These are phyloP conservation scores for Chenopodium album DNA, from an alignment of 148 eudicot species.

Conservation along the genomic window DNA sequence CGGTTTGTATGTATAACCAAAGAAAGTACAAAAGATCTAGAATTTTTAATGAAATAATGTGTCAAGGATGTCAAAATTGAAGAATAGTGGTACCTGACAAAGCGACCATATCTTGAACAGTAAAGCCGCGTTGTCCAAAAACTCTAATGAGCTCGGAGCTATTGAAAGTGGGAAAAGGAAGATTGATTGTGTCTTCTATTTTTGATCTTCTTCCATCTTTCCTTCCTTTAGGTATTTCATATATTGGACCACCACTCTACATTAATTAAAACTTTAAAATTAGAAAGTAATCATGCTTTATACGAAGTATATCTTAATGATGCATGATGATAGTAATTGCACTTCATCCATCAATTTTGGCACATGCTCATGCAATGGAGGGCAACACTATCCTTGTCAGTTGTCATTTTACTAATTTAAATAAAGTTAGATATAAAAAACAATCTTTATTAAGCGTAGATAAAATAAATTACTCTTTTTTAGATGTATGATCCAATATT, in stretches of 20 bases:
- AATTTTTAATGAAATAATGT: too few relatives aligned
- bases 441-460: too few relatives aligned
- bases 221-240: conserved; percentile 85
- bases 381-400: too few relatives aligned
- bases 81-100: conserved; percentile 55
- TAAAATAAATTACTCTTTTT: too few relatives aligned
- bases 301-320: too few relatives aligned
- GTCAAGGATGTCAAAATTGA: neutral
- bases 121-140: conserved; percentile 73
- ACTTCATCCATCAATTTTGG: too few relatives aligned
- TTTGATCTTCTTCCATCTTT: conserved; percentile 81
- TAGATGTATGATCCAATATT: too few relatives aligned
- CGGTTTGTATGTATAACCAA: too few relatives aligned
- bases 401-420: too few relatives aligned
- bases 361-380: too few relatives aligned
- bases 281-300: neutral
- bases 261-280: neutral
- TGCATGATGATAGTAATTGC: too few relatives aligned
- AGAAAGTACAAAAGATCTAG: neutral
- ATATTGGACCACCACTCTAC: conserved; percentile 85
- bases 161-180: conserved; percentile 67
- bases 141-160: conserved; percentile 54
- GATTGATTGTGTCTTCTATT: conserved; percentile 72
- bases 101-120: conserved; percentile 78
- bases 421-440: too few relatives aligned